Percentiles rank a stretch among this genome's conserved stretches.
Conservation (phyloP, 2,329 filamentous ascomycete species). For the Cordyceps javanica region DNA sequence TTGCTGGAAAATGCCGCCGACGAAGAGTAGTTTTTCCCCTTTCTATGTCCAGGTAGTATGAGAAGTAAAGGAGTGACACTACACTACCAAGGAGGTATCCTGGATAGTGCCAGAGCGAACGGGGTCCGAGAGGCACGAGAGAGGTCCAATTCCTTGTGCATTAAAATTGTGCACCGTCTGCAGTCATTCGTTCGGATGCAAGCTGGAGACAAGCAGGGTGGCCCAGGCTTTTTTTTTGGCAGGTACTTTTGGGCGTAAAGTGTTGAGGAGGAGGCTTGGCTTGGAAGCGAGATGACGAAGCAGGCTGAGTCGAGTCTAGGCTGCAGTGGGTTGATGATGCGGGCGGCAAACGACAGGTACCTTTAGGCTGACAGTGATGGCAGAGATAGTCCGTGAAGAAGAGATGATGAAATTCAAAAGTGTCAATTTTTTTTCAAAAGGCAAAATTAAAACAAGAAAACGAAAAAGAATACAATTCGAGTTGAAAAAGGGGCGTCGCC, state of each 20-base stretch:
- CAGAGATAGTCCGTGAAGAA: not conserved
- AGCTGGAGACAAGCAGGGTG: not conserved
- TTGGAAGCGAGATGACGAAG: slow-evolving; percentile 9
- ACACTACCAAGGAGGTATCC: too few species aligned
- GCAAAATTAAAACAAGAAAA: not conserved
- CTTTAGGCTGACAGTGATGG: not conserved
- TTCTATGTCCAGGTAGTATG: not conserved
- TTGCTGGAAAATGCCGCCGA: not conserved
- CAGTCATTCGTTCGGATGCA: not conserved
- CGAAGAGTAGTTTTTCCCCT: not conserved
- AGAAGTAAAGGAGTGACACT: too few species aligned
- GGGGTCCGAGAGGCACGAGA: not conserved
- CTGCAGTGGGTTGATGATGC: not conserved
- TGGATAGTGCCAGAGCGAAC: too few species aligned
- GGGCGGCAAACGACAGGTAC: not conserved
- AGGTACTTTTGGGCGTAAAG: not conserved
- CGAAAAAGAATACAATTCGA: not conserved
- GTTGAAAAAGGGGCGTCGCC: not conserved
- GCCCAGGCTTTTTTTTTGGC: not conserved
- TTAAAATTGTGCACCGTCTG: not conserved
- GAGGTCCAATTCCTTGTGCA: not conserved
- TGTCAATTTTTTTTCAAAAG: too few species aligned
- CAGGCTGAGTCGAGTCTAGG: slow-evolving; percentile 10
- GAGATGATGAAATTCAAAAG: not conserved
- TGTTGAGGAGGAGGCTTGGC: slow-evolving; percentile 2